phyloP scores from a whole-genome alignment of 495 filamentous ascomycete species.

The Saxophila tyrrhenica region DNA sequence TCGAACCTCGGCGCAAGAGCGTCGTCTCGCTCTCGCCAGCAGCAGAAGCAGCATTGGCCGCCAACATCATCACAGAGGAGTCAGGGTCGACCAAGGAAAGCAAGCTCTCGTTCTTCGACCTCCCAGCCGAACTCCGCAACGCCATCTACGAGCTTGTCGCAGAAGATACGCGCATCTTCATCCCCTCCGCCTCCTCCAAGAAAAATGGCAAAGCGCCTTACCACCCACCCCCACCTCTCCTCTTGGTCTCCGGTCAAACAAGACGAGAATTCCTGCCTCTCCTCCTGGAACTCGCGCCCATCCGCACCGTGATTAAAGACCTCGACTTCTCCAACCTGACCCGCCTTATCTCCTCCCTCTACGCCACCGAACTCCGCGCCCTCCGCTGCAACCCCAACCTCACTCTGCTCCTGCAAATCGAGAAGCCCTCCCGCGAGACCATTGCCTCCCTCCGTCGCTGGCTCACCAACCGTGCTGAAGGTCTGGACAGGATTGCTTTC shows the following conservation, averaged over 20 bases:
- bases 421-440: constrained; percentile 4
- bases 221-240: constrained; percentile 1
- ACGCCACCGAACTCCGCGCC: constrained; percentile 15
- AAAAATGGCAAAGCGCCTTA: neutral
- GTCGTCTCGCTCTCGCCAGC: neutral
- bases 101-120: constrained; percentile 14
- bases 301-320: constrained; percentile 7
- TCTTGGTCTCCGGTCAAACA: constrained; percentile 8
- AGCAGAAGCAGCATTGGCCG: neutral
- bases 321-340: constrained; percentile 11
- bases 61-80: neutral
- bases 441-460: constrained; percentile 7
- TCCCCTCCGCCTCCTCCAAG: neutral
- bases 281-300: constrained; percentile 6
- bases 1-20: neutral
- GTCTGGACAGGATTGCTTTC: constrained; percentile 11
- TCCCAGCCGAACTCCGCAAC: constrained; percentile 17
- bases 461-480: constrained; percentile 5
- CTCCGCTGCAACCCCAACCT: constrained; percentile 9
- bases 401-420: constrained; percentile 5
- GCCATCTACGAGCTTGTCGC: constrained; percentile 10
- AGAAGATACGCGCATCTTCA: constrained; percentile 1
- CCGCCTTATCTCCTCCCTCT: constrained; percentile 7
- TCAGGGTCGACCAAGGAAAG: neutral
- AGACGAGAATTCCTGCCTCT: constrained; percentile 14